These are phyloP conservation scores for Batkoa obscura DNA, from an alignment of 371 early-diverging fungal genomes.

Conservation along the genomic window DNA sequence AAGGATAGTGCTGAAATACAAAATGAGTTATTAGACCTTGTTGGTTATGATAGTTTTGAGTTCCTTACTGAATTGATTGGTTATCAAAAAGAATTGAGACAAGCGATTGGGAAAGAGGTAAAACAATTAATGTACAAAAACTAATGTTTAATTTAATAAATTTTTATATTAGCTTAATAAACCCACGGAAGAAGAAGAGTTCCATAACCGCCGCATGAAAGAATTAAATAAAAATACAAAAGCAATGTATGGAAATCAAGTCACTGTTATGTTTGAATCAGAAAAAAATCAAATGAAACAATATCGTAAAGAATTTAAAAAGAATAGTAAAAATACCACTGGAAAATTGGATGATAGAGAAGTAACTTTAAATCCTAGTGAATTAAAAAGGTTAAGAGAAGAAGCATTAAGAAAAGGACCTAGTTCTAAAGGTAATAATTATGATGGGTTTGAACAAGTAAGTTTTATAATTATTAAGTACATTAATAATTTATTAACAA, in stretches of 20 bases:
- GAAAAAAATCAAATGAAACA: constrained; percentile 41
- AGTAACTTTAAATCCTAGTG: not conserved
- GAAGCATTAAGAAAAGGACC: constrained; percentile 2
- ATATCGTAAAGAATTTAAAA: constrained; percentile 46
- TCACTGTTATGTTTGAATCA: constrained; percentile 47
- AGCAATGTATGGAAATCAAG: constrained; percentile 35
- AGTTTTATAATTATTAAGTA: too few relatives aligned
- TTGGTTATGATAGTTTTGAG: constrained; percentile 58
- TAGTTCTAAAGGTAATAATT: not conserved
- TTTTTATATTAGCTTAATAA: constrained; percentile 11
- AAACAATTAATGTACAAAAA: constrained; percentile 15
- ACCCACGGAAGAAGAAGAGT: constrained; percentile 8
- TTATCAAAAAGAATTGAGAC: constrained; percentile 13
- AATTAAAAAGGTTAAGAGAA: constrained; percentile 1
- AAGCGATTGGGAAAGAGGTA: not conserved
- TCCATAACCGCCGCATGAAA: constrained; percentile 6
- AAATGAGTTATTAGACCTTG: constrained; percentile 38
- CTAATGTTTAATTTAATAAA: constrained; percentile 22
- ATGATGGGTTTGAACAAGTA: too few relatives aligned
- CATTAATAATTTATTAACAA: not conserved
- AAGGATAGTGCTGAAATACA: constrained; percentile 37
- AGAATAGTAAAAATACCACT: constrained; percentile 14
- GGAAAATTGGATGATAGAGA: not conserved
- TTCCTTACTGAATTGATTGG: constrained; percentile 30
- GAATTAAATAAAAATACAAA: constrained; percentile 9